Evolutionary conservation across 306 rosid species (phyloP).

Genomic region (Fagus sylvatica): DNA sequence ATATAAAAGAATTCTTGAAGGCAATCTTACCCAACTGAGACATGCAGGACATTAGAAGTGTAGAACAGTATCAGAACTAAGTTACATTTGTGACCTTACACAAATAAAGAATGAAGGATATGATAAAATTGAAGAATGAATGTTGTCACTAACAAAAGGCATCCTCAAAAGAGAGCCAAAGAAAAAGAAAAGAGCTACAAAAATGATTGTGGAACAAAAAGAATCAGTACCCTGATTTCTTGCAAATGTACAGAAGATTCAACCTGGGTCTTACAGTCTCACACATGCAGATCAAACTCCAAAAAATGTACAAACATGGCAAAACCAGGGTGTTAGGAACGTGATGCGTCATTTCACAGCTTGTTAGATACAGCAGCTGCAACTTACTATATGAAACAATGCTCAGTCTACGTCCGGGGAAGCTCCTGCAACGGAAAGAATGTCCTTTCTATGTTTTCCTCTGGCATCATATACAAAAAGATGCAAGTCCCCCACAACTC

Average conservation of each 20-base stretch:
- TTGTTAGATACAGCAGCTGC: conserved; percentile 50
- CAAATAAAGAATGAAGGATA: neutral
- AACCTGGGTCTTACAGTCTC: conserved; percentile 22
- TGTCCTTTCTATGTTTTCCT: conserved; percentile 31
- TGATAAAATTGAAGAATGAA: neutral
- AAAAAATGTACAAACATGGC: conserved; percentile 27
- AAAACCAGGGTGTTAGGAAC: conserved; percentile 30
- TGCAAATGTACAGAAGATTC: conserved; percentile 18
- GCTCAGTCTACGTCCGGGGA: conserved; percentile 32
- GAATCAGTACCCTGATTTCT: conserved; percentile 18
- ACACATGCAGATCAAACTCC: conserved; percentile 15
- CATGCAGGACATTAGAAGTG: neutral
- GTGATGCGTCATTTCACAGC: conserved; percentile 32
- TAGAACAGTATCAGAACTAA: neutral
- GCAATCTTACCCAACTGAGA: neutral
- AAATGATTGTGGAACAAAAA: neutral
- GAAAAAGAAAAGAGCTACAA: neutral
- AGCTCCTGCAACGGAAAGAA: conserved; percentile 26
- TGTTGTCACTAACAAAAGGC: neutral
- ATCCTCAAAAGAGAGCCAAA: neutral
- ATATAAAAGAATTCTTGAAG: neutral
- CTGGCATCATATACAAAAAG: conserved; percentile 41
- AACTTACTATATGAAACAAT: conserved; percentile 27
- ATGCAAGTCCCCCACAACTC: conserved; percentile 46
- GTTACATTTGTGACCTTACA: neutral